phyloP scores from a whole-genome alignment of 306 rosid genomes.

The Abrus precatorius region DNA sequence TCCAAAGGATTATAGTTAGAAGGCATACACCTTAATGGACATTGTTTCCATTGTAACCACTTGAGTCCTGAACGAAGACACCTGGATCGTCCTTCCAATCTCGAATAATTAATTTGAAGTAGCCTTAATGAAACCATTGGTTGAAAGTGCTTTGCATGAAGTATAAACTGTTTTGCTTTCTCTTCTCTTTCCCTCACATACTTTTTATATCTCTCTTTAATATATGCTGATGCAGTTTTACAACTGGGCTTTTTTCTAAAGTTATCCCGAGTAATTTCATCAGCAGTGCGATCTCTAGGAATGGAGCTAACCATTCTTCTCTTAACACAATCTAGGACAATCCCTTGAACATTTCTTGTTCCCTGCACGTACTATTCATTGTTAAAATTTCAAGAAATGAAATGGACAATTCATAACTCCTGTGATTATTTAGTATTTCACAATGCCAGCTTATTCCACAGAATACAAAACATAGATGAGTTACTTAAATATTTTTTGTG shows the following conservation, averaged over 20 bases:
- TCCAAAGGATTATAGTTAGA: slow-evolving; percentile 47
- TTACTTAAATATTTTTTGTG: too few relatives aligned
- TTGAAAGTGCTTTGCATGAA: slow-evolving; percentile 48
- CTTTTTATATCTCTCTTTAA: slow-evolving; percentile 52
- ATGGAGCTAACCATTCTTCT: not conserved
- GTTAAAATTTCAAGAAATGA: not conserved
- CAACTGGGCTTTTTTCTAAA: slow-evolving; percentile 43
- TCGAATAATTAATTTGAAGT: slow-evolving; percentile 63
- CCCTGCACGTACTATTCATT: slow-evolving; percentile 45
- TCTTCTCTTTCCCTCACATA: slow-evolving; percentile 44
- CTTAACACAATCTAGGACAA: slow-evolving; percentile 54
- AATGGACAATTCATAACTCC: not conserved
- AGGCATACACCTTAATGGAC: slow-evolving; percentile 58
- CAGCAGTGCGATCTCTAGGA: slow-evolving; percentile 47
- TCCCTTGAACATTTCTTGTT: slow-evolving; percentile 55
- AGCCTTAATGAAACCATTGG: slow-evolving; percentile 59
- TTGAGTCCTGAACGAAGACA: slow-evolving; percentile 55
- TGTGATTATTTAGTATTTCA: not conserved
- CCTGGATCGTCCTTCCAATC: slow-evolving; percentile 54
- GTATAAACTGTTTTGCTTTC: slow-evolving; percentile 37
- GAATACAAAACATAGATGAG: too few relatives aligned
- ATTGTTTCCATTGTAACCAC: slow-evolving; percentile 73
- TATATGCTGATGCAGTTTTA: slow-evolving; percentile 42
- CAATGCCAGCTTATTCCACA: not conserved
- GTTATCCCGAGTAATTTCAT: slow-evolving; percentile 54